Evolutionary conservation across 768 basidiomycete species (phyloP).

Genomic region (Lentinula detonsa): DNA sequence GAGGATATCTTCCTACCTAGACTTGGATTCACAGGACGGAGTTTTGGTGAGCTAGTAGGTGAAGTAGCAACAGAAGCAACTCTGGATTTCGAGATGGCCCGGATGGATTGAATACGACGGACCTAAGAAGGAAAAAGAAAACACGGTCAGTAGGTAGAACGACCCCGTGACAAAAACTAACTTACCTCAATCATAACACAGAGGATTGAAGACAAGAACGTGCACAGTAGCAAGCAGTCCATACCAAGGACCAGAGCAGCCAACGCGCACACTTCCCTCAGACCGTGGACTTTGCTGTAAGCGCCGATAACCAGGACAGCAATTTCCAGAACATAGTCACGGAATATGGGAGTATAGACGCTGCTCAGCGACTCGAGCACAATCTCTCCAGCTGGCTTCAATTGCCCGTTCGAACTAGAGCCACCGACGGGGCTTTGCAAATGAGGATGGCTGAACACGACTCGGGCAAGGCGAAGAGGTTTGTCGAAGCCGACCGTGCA

Average conservation of each 20-base stretch:
- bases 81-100: slow-evolving; percentile 37
- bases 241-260: slow-evolving; percentile 83
- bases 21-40: not conserved
- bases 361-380: slow-evolving; percentile 78
- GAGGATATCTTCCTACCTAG: slow-evolving; percentile 6
- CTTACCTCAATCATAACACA: slow-evolving; percentile 94
- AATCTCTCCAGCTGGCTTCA: slow-evolving; percentile 78
- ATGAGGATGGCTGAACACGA: slow-evolving; percentile 83
- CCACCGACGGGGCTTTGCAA: slow-evolving; percentile 35
- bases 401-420: slow-evolving; percentile 15
- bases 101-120: slow-evolving; percentile 61
- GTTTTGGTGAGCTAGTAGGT: slow-evolving; percentile 10
- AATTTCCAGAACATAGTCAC: slow-evolving; percentile 92
- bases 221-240: slow-evolving; percentile 85
- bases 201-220: slow-evolving; percentile 84
- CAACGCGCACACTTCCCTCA: slow-evolving; percentile 91
- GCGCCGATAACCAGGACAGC: slow-evolving; percentile 86
- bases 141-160: not conserved
- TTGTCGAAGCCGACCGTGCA: slow-evolving; percentile 99
- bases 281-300: slow-evolving; percentile 77
- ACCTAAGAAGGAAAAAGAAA: slow-evolving; percentile 25
- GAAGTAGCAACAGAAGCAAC: slow-evolving; percentile 23
- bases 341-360: slow-evolving; percentile 78
- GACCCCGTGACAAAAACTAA: slow-evolving; percentile 9
- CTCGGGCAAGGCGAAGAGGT: slow-evolving; percentile 83